These are phyloP conservation scores for Angomonas deanei DNA, from an alignment of 208 protist genomes.

Conservation along the genomic window DNA sequence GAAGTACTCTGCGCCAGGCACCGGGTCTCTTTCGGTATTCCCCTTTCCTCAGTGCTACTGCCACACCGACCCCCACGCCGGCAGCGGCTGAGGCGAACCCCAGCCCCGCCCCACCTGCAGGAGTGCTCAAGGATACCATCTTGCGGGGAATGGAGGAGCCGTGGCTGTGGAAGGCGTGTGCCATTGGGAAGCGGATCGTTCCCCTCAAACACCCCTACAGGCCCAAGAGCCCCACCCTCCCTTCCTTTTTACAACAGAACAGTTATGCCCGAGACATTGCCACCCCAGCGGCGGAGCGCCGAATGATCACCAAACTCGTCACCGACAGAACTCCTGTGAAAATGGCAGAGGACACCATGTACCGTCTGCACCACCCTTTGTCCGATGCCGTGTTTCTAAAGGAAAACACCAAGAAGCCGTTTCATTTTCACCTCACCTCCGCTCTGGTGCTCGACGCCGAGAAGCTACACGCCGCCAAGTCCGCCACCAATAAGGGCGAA, in stretches of 20 bases:
- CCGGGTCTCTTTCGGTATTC: no score
- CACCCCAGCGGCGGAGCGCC: not conserved
- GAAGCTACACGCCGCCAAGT: not conserved
- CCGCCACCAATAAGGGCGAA: not conserved
- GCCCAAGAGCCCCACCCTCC: not conserved
- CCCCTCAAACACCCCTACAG: not conserved
- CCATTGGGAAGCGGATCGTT: not conserved
- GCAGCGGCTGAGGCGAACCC: not conserved
- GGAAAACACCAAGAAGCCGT: not conserved
- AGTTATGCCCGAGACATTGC: not conserved
- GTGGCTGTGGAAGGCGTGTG: slow-evolving; percentile 7
- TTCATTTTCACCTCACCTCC: not conserved
- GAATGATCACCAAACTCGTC: not conserved
- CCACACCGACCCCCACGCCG: not conserved
- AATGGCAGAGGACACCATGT: not conserved
- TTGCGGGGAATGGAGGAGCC: slow-evolving; percentile 3
- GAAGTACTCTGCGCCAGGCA: slow-evolving; percentile 1
- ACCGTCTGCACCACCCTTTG: not conserved
- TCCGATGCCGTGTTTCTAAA: not conserved
- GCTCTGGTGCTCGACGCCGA: not conserved
- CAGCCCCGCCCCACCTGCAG: not conserved
- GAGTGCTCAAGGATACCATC: not conserved
- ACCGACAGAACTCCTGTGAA: not conserved
- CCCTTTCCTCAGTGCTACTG: no score
- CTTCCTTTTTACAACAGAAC: not conserved